Evolutionary conservation across 1,139 yeast genomes (phyloP), one percentile per base, ranked within the genome.

Genomic region (Scheffersomyces insectosa): DNA sequence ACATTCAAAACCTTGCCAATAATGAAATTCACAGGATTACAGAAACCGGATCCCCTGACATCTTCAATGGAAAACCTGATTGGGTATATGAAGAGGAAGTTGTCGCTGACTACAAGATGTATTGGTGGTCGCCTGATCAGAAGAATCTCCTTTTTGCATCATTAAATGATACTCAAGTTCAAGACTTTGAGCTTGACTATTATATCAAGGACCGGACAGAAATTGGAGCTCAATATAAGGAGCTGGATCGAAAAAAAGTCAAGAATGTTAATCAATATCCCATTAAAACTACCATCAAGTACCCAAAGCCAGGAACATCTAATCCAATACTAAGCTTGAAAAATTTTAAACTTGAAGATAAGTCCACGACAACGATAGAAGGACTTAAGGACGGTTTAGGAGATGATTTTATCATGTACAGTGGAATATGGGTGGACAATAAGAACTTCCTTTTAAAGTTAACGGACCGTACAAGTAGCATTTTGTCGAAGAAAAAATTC

Each of bases 61-160:
- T 88, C n/a, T 80, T 83, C 54, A 89, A 93, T 58, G 99, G 96
- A 0, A 85, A 82, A 48, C 86, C 97, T 0, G 99, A 93, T 57
- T 93, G 99, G 99, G 88, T 93, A 0, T 93, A 93, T 59, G 99
- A 93, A 61, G 99, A 95, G 56, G 99, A 95, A 57, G 90, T 93
- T 1, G 62, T 85, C 4, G 74, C 78, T 0, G 68, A 73, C 5
- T 88, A 85, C 51, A 68, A 68, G 36, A 81, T 95, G 3, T 63
- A 89, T 16, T 93, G 97, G 96, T 93, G 97, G 97, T 76, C 93
- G 11, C 85, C 87, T 0, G 81, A 85, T 53, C 90, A 87, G 48
- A 62, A 79, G 5, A 69, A 73, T 46, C 57, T 93, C 39, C 78
- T 90, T 0, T 93, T 72, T 58, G 73, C 88, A 36, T 73, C 77